A percentile compares a stretch with the other conserved stretches of the same genome.
Conservation (phyloP, 2,329 filamentous ascomycete genomes). For the Fusarium pseudocircinatum region DNA sequence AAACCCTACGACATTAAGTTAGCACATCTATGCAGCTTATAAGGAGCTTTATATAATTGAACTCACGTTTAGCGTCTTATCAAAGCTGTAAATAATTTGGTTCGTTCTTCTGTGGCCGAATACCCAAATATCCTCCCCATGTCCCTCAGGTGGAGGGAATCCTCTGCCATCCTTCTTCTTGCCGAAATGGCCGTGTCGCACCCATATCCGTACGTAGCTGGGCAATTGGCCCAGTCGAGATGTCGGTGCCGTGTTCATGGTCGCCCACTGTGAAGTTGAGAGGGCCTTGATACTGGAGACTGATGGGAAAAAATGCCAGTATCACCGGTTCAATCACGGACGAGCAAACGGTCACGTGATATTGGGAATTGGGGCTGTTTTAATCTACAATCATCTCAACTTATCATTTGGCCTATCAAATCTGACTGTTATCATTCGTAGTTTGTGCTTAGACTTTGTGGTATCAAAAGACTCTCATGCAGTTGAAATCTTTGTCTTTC, state of each 20-base stretch:
- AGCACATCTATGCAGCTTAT: background rate
- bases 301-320: slow-evolving; percentile 32
- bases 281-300: slow-evolving; percentile 31
- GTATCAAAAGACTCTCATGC: background rate
- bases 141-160: slow-evolving; percentile 50
- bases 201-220: slow-evolving; percentile 52
- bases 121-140: slow-evolving; percentile 68
- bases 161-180: slow-evolving; percentile 37
- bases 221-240: slow-evolving; percentile 55
- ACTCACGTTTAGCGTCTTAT: slow-evolving; percentile 57
- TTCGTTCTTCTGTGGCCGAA: slow-evolving; percentile 61
- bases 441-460: background rate
- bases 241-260: slow-evolving; percentile 51
- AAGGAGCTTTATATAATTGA: background rate
- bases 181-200: slow-evolving; percentile 51
- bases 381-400: background rate
- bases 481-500: background rate
- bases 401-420: background rate
- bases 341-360: slow-evolving; percentile 35
- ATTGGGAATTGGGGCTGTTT: background rate
- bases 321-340: slow-evolving; percentile 28
- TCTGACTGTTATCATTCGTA: background rate
- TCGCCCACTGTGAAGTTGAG: slow-evolving; percentile 40
- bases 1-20: slow-evolving; percentile 44
- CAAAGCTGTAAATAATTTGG: slow-evolving; percentile 64